Conservation (phyloP, 192 early-diverging fungal genomes). For the Backusella morwellensis region DNA sequence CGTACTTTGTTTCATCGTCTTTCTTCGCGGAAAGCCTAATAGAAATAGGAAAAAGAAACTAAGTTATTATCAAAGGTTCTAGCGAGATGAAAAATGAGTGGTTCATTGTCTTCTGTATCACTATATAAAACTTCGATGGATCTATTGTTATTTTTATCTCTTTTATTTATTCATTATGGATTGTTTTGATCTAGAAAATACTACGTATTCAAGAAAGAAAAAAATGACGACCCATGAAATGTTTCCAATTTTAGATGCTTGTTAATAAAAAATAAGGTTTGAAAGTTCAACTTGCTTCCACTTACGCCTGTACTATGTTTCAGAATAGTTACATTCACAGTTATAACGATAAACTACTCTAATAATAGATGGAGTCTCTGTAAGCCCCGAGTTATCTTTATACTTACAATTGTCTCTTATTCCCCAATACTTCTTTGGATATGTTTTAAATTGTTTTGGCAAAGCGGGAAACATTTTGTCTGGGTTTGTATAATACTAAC, state of each 20-base stretch:
- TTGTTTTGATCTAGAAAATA: not conserved
- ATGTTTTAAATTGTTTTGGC: not conserved
- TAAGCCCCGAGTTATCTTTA: not conserved
- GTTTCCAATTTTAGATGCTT: not conserved
- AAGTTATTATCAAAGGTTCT: too few relatives aligned
- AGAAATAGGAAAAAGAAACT: not conserved
- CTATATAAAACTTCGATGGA: too few relatives aligned
- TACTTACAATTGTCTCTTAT: not conserved
- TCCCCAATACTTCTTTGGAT: not conserved
- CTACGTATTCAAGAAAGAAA: too few relatives aligned
- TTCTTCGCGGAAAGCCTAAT: not conserved
- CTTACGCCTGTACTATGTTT: not conserved
- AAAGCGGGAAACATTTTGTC: not conserved
- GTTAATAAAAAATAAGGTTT: not conserved
- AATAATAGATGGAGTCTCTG: not conserved
- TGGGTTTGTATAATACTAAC: not conserved
- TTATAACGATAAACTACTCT: not conserved
- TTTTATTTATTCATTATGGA: too few relatives aligned
- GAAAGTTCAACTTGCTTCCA: not conserved
- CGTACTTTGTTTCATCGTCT: not conserved
- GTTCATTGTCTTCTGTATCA: too few relatives aligned
- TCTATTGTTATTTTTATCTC: too few relatives aligned
- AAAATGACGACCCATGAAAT: not conserved
- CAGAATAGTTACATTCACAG: not conserved
- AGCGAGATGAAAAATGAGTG: too few relatives aligned